Base-by-base conservation (phyloP, 371 early-diverging fungal species). In the Mortierella sp. region DNA sequence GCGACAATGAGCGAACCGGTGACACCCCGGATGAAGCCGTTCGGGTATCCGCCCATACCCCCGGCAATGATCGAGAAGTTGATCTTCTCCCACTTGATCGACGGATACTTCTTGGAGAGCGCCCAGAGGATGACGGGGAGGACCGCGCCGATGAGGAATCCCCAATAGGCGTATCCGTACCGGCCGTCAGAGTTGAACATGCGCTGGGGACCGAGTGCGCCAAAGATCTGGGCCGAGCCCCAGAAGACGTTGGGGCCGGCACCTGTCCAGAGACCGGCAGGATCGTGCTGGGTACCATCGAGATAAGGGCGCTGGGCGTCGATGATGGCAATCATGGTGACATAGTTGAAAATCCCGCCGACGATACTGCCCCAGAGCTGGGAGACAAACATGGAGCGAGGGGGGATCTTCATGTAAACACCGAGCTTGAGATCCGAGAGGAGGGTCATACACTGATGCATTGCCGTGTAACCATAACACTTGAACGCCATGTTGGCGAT, bases 321-420 rank as follows among this genome's bases (percentile, higher is more conserved):
- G 68, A 93, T 86, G 66, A 93, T 86, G 76, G 85, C 89, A 48
- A 88, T 87, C 44, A 90, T 88, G 50, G 91, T 87, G 37, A 87
- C 82, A 7, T 90, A 86, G 66, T 90, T 90, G 26, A 94, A 77
- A 58, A 90, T 75, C 2, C 88, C 89, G 48, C 91, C 90, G 58
- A 94, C 70, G 8, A 91, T 64, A 8, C 92, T 92, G 4, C 93
- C 93, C 24, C 87, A 80, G 10, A 88, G 67, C 72, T 93, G 93
- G 77, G 87, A 87, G 14, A 80, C 67, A n/a, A 92, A 90, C 87
- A 93, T 90, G 9, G 89, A 83, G 39, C 91, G 89, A 14, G 93
- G 93, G 40, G 93, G 93, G 24, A 93, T 92, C 78, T 94, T 91
- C 88, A 91, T 89, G 61, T 91, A 91, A 44, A 87, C 86, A 34